Evolutionary conservation across 345 rosid species (phyloP).

Genomic region (Linum lewisii): DNA sequence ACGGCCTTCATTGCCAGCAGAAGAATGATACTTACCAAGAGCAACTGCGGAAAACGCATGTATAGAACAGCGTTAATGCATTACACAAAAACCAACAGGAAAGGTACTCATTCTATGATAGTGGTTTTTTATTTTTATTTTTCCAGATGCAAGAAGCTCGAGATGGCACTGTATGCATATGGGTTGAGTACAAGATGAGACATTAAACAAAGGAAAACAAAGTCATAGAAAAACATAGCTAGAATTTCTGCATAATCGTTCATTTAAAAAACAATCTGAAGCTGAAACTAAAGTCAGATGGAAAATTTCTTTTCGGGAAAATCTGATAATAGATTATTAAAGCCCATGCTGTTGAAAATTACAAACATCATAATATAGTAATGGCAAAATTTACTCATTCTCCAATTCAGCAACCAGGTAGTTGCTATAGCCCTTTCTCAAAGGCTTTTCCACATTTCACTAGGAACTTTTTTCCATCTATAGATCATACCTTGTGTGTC

Average conservation of each 20-base stretch:
- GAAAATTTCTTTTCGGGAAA: no score
- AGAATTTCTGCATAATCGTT: no score
- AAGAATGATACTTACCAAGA: constrained; percentile 49
- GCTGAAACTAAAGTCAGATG: no score
- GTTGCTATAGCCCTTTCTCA: background rate
- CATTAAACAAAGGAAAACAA: background rate
- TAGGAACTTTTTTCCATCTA: background rate
- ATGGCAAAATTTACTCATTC: no score
- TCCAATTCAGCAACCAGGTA: background rate
- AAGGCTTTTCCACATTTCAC: background rate
- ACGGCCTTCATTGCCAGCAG: constrained; percentile 25
- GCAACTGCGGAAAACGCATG: constrained; percentile 32
- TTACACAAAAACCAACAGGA: background rate
- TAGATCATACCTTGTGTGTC: constrained; percentile 49
- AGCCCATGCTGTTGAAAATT: background rate
- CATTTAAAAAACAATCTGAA: no score
- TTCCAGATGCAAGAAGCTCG: background rate
- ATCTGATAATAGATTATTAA: no score
- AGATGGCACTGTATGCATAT: background rate
- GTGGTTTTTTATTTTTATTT: no score
- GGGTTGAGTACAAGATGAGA: background rate
- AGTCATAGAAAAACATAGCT: no score
- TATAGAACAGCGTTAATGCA: constrained; percentile 1
- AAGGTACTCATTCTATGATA: background rate
- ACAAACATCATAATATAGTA: no score